Evolutionary conservation across 768 basidiomycete genomes (phyloP), one percentile per base, ranked within the genome.

Genomic region (Mycena albidolilacea): DNA sequence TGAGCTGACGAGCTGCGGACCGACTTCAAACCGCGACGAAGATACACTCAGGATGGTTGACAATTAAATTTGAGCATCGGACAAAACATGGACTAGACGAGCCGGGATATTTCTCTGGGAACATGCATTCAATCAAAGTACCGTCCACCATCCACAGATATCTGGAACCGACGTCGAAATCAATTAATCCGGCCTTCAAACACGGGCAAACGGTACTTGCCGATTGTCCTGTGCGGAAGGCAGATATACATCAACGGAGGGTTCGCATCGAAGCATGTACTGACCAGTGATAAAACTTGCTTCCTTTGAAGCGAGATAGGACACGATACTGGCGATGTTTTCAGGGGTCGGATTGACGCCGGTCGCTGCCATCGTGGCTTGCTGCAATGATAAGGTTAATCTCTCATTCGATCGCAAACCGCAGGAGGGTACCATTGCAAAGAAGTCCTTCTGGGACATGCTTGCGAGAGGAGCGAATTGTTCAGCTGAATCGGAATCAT

Each of bases 271-370:
- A 23, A 46, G 5, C 48, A 46, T 5, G 12, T 9, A 67, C 64
- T 54, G 37, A 76, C 82, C 82, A 0, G 82, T 82, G 10, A 82
- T 78, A 54, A 79, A 81, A 12, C 65, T 48, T 4, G 82, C 77
- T n/a, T 80, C 76, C 52, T 78, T 76, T 11, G 80, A 78, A 7
- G 80, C 82, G 38, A 83, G 75, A 75, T 81, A 83, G 9, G 81
- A 79, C 1, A 83, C 82, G 6, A 83, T 39, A 10, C 64, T 65
- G 1, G 82, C 80, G 39, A 83, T 71, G 50, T 83, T 77, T 8
- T 71, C 55, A 0, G 81, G 70, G 9, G 66, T 72, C 19, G 78
- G 77, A 62, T 79, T 69, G 23, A 69, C 57, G 7, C 78, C 76
- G 15, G 78, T 70, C 17, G 79, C 76, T 0, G 75, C 69, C 52